Conservation (phyloP, 495 filamentous ascomycete genomes). For the Penicillium macrosclerotiorum region DNA sequence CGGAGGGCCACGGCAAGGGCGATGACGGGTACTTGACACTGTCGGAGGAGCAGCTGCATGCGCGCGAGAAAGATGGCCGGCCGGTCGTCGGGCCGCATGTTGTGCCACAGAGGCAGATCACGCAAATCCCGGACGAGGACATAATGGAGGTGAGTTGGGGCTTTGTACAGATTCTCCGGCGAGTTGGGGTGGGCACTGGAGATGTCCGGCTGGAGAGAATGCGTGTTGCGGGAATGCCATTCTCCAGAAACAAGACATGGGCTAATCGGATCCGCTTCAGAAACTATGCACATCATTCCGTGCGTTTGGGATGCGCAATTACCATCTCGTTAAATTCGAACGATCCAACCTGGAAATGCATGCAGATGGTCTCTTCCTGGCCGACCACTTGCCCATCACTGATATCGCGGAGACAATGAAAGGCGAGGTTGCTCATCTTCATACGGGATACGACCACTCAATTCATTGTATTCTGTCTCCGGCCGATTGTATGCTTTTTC, state of each 20-base stretch:
- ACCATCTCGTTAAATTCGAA: constrained; percentile 29
- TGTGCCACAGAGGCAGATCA: constrained; percentile 36
- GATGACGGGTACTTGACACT: constrained; percentile 22
- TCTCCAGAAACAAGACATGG: not conserved
- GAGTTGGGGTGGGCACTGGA: too few relatives aligned
- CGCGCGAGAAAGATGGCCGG: constrained; percentile 9
- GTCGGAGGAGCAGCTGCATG: constrained; percentile 13
- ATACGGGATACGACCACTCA: constrained; percentile 62
- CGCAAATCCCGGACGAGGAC: constrained; percentile 23
- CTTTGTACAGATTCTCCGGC: not conserved
- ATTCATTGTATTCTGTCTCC: constrained; percentile 77
- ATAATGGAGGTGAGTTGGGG: constrained; percentile 28
- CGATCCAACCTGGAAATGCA: constrained; percentile 30
- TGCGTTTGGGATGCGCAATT: constrained; percentile 26
- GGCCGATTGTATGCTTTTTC: constrained; percentile 52
- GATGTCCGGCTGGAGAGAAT: too few relatives aligned
- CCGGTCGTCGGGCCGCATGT: constrained; percentile 33
- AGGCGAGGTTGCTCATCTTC: constrained; percentile 80
- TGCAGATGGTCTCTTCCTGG: constrained; percentile 29
- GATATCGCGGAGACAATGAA: constrained; percentile 17
- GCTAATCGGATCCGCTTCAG: constrained; percentile 12
- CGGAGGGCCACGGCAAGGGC: constrained; percentile 26
- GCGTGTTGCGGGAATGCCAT: too few relatives aligned
- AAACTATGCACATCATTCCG: constrained; percentile 24
- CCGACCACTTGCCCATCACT: constrained; percentile 18